These are phyloP conservation scores for Prunus campanulata DNA, from an alignment of 306 rosid species.

Conservation along the genomic window DNA sequence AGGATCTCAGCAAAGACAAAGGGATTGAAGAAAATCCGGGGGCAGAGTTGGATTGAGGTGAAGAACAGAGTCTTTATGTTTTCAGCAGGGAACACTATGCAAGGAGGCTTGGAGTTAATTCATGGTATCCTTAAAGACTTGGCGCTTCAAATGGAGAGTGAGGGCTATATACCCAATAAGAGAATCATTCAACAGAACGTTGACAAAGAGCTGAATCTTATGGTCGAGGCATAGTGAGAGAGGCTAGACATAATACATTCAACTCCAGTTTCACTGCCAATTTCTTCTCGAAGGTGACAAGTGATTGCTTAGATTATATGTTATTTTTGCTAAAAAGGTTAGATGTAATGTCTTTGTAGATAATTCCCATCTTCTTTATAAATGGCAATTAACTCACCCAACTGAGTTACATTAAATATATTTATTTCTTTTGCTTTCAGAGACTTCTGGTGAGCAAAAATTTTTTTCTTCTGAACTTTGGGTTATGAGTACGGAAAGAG, in stretches of 20 bases:
- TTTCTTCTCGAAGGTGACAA: no score
- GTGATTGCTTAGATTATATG: no score
- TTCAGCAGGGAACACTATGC: slow-evolving; percentile 55
- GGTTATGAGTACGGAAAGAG: no score
- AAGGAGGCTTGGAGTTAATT: slow-evolving; percentile 41
- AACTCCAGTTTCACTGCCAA: background rate
- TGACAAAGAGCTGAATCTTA: slow-evolving; percentile 18
- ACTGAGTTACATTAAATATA: no score
- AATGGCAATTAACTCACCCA: no score
- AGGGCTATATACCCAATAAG: slow-evolving; percentile 21
- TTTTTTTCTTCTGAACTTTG: no score
- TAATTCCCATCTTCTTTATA: no score
- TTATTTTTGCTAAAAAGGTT: no score
- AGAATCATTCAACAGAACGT: slow-evolving; percentile 21
- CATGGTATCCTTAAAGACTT: slow-evolving; percentile 49
- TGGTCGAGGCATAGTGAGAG: slow-evolving; percentile 27
- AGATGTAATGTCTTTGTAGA: no score
- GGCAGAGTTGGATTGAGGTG: slow-evolving; percentile 85
- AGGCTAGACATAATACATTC: background rate
- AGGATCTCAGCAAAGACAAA: slow-evolving; percentile 65
- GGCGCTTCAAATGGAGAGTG: slow-evolving; percentile 57
- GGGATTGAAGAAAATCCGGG: slow-evolving; percentile 64
- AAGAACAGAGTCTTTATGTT: slow-evolving; percentile 57
- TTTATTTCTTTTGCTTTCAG: no score
- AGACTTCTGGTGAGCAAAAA: no score